Percentiles rank a stretch among this genome's conserved stretches.
Conservation (phyloP, 441 rosid species). For the Bocquillonia castaneifolia region DNA sequence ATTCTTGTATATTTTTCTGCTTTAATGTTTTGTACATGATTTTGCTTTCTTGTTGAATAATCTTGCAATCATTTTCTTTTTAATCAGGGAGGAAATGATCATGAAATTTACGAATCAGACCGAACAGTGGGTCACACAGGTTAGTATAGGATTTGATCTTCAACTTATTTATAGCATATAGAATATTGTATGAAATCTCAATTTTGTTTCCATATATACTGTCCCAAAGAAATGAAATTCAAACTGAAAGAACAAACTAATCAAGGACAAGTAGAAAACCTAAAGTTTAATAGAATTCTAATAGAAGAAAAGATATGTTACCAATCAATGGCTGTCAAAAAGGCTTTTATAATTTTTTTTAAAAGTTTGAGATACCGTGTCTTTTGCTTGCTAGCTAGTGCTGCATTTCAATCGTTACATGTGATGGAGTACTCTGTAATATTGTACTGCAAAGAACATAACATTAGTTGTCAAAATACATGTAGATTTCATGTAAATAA, state of each 20-base stretch:
- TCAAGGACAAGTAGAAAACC: not conserved
- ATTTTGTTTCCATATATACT: conserved; percentile 1
- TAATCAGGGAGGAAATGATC: conserved; percentile 91
- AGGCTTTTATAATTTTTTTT: not conserved
- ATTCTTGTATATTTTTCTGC: not conserved
- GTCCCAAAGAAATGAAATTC: not conserved
- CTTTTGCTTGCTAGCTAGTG: no score
- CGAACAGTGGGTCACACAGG: conserved; percentile 90
- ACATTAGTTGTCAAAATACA: not conserved
- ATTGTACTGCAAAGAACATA: no score
- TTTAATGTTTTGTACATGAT: not conserved
- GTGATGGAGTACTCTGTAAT: no score
- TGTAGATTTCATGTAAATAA: not conserved
- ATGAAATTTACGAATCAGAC: conserved; percentile 84
- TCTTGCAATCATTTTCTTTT: conserved; percentile 17
- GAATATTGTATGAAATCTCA: not conserved
- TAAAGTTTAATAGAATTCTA: not conserved
- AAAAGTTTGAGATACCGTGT: no score
- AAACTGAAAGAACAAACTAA: not conserved
- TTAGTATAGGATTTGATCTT: conserved; percentile 30
- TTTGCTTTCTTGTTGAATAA: conserved; percentile 4
- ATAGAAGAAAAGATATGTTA: not conserved
- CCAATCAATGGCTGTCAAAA: not conserved
- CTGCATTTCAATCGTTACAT: no score
- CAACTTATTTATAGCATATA: not conserved